These are phyloP conservation scores for Macrocybe gigantea DNA, from an alignment of 768 basidiomycete genomes.

Conservation along the genomic window DNA sequence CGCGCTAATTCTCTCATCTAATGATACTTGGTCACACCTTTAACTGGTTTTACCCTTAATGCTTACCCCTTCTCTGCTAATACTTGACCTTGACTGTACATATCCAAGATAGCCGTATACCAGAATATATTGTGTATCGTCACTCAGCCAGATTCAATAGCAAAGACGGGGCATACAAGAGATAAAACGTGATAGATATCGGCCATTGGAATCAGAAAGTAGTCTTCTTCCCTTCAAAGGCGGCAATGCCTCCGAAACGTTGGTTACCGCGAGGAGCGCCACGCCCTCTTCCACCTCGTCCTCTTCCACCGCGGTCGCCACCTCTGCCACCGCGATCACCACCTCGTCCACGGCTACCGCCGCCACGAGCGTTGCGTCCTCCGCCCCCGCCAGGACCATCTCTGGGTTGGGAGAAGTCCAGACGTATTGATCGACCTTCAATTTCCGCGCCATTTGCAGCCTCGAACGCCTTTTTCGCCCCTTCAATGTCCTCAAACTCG, in stretches of 20 bases:
- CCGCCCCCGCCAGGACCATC: conserved; percentile 48
- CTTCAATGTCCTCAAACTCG: conserved; percentile 79
- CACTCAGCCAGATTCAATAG: too few relatives aligned
- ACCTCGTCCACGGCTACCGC: conserved; percentile 20
- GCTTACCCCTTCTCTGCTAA: too few relatives aligned
- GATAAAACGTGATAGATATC: too few relatives aligned
- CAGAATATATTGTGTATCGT: too few relatives aligned
- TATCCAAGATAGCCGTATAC: too few relatives aligned
- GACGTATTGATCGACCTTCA: conserved; percentile 71
- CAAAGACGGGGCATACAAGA: too few relatives aligned
- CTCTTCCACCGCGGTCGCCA: conserved; percentile 36
- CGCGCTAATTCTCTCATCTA: too few relatives aligned
- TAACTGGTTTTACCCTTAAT: too few relatives aligned
- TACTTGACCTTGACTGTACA: too few relatives aligned
- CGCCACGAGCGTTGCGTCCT: conserved; percentile 32
- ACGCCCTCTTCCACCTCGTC: conserved; percentile 37
- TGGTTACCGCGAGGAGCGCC: conserved; percentile 40
- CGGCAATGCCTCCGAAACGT: conserved; percentile 59
- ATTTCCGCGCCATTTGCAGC: conserved; percentile 67
- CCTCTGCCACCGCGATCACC: conserved; percentile 27
- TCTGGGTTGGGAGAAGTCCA: conserved; percentile 85
- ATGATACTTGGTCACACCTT: too few relatives aligned
- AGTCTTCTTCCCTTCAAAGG: conserved; percentile 63
- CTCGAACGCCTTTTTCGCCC: conserved; percentile 76
- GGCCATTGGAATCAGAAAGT: conserved; percentile 35